Percentiles rank a stretch among this genome's conserved stretches.
phyloP scores from a whole-genome alignment of 148 eudicot genomes.

The Oxyria digyna region DNA sequence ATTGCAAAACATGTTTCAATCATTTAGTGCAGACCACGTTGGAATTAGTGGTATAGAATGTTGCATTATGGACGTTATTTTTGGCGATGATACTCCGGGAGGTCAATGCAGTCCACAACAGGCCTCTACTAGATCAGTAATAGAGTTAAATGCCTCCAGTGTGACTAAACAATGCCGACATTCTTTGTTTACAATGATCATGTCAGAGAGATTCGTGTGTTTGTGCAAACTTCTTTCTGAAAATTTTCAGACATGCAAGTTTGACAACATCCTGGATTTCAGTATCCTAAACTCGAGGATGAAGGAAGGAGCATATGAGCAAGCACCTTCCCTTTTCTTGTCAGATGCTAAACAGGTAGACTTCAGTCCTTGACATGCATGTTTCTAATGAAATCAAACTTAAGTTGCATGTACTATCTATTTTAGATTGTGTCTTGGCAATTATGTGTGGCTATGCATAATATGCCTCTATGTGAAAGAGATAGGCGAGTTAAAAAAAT shows the following conservation, averaged over 20 bases:
- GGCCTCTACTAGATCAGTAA: conserved; percentile 28
- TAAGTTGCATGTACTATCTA: background rate
- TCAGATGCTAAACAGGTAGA: conserved; percentile 76
- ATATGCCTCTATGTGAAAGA: background rate
- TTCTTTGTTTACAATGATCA: conserved; percentile 40
- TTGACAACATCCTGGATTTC: conserved; percentile 48
- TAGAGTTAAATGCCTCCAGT: conserved; percentile 19
- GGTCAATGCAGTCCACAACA: conserved; percentile 18
- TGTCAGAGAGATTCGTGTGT: conserved; percentile 55
- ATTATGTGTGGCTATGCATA: background rate
- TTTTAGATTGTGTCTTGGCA: background rate
- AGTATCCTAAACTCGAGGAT: conserved; percentile 38
- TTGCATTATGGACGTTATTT: background rate
- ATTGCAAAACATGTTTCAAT: conserved; percentile 35
- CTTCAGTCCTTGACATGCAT: background rate
- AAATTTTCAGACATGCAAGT: conserved; percentile 52
- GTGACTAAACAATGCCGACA: conserved; percentile 35
- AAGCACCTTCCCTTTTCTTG: conserved; percentile 41
- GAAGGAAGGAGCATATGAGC: conserved; percentile 67
- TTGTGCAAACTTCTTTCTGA: conserved; percentile 45
- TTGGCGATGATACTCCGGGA: conserved; percentile 15
- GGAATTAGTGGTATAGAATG: conserved; percentile 31
- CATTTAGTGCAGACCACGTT: conserved; percentile 28
- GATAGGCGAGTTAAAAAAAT: too few species aligned
- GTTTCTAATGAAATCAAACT: background rate